Conservation (phyloP, 768 basidiomycete genomes). For the Pleurotus tuber-regium region DNA sequence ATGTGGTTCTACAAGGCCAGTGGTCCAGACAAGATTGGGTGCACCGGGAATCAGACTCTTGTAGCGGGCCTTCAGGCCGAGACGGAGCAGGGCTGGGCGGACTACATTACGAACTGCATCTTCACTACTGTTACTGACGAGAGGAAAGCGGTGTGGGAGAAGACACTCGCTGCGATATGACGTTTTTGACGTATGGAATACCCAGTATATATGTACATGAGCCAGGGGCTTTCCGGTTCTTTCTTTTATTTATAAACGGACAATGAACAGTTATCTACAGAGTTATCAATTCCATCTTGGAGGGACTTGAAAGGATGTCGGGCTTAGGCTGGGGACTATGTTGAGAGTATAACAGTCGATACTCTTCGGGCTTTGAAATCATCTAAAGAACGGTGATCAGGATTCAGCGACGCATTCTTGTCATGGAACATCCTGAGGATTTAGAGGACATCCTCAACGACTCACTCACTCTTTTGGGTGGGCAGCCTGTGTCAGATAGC, state of each 20-base stretch:
- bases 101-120: conserved; percentile 21
- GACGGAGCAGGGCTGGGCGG: conserved; percentile 18
- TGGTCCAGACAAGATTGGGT: conserved; percentile 15
- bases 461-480: conserved; percentile 50
- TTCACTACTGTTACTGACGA: conserved; percentile 18
- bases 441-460: conserved; percentile 55
- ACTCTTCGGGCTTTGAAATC: no score
- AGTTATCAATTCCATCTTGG: no score
- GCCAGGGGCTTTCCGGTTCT: no score
- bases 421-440: conserved; percentile 16
- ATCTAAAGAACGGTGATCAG: no score
- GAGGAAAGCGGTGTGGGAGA: conserved; percentile 14
- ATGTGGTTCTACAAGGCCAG: conserved; percentile 24
- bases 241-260: no score
- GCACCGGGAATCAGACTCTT: conserved; percentile 16
- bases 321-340: no score
- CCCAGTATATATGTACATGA: no score
- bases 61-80: conserved; percentile 17
- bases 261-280: no score
- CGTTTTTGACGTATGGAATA: no score
- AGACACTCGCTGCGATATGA: conserved; percentile 15
- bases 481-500: conserved; percentile 33
- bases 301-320: no score
- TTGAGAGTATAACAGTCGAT: no score
- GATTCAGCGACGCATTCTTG: no score